Percentiles rank a stretch among this genome's conserved stretches.
Conservation (phyloP, 495 filamentous ascomycete genomes). For the Podospora pseudopauciseta region DNA sequence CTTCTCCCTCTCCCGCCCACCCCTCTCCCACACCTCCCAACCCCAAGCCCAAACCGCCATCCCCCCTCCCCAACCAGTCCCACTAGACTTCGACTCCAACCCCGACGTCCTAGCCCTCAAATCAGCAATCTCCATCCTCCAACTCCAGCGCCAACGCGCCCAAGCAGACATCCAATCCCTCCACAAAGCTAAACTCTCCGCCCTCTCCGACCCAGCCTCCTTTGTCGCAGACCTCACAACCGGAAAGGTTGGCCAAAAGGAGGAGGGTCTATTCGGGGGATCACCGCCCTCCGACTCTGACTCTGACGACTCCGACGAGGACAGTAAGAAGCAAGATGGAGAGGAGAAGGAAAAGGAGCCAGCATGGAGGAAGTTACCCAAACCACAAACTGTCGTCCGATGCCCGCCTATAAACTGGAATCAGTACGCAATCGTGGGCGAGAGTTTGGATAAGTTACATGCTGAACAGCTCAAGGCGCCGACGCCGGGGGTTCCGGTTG, state of each 20-base stretch:
- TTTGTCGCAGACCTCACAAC: slow-evolving; percentile 61
- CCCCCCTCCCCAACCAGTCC: slow-evolving; percentile 58
- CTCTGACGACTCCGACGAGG: slow-evolving; percentile 35
- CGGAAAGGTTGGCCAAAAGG: slow-evolving; percentile 46
- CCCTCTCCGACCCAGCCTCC: slow-evolving; percentile 61
- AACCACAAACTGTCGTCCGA: slow-evolving; percentile 77
- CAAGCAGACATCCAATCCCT: slow-evolving; percentile 65
- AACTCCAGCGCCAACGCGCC: slow-evolving; percentile 75
- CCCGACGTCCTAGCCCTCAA: slow-evolving; percentile 80
- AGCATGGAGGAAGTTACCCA: slow-evolving; percentile 55
- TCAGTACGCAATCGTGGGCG: slow-evolving; percentile 80
- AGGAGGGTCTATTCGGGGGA: slow-evolving; percentile 28
- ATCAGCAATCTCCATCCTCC: slow-evolving; percentile 74
- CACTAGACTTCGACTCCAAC: slow-evolving; percentile 67
- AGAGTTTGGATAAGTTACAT: slow-evolving; percentile 77
- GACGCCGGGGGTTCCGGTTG: slow-evolving; percentile 48
- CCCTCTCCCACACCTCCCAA: slow-evolving; percentile 42
- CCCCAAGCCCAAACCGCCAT: slow-evolving; percentile 31
- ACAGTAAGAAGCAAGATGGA: slow-evolving; percentile 13
- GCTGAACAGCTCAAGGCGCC: slow-evolving; percentile 69
- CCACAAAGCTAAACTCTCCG: slow-evolving; percentile 58
- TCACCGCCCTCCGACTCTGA: slow-evolving; percentile 26
- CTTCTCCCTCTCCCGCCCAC: slow-evolving; percentile 34
- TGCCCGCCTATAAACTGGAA: slow-evolving; percentile 87
- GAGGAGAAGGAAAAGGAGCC: slow-evolving; percentile 9